These are phyloP conservation scores for Arctium minus DNA, from an alignment of 129 eudicot genomes.

Conservation along the genomic window DNA sequence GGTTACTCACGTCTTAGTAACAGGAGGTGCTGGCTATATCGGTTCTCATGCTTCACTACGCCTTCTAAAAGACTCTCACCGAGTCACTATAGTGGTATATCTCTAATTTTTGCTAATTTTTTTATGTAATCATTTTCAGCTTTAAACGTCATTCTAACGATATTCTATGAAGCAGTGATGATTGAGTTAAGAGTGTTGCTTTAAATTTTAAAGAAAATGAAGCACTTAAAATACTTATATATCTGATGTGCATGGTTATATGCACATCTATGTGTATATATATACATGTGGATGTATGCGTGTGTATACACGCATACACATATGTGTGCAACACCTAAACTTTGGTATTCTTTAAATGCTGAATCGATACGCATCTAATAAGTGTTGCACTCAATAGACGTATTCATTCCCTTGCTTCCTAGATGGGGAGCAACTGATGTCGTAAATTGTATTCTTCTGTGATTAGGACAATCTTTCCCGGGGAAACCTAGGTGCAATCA, in stretches of 20 bases:
- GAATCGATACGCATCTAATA: no score
- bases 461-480: conserved; percentile 86
- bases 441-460: conserved; percentile 3
- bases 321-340: not conserved
- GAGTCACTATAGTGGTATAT: conserved; percentile 39
- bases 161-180: not conserved
- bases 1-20: conserved; percentile 37
- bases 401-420: no score
- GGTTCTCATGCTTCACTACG: conserved; percentile 39
- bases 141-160: not conserved
- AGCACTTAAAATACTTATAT: not conserved
- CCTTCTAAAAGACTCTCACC: conserved; percentile 32
- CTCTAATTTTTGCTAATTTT: not conserved
- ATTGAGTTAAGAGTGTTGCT: not conserved
- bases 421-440: not conserved
- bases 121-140: not conserved
- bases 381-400: no score
- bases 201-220: no score
- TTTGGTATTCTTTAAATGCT: no score
- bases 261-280: not conserved
- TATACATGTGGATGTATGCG: no score
- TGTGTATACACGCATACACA: not conserved
- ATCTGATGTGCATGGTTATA: not conserved
- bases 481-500: conserved; percentile 82
- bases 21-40: conserved; percentile 42